These are phyloP conservation scores for Colletotrichum sp. DNA, from an alignment of 2,329 filamentous ascomycete species.

Conservation along the genomic window DNA sequence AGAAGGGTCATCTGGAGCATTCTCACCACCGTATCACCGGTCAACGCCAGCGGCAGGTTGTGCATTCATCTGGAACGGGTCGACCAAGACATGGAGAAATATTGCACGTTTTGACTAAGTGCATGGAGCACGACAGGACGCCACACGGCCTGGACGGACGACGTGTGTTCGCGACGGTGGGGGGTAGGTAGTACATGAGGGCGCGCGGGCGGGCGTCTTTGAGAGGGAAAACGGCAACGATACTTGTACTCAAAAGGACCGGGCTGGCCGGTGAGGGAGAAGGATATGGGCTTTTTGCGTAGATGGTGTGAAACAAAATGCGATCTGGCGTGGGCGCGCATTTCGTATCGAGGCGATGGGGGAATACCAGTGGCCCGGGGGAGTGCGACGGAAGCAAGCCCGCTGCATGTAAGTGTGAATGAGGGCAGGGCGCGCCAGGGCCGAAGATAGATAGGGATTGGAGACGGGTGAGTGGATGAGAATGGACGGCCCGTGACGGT, in stretches of 20 bases:
- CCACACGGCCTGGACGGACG: background rate
- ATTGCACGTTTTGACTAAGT: background rate
- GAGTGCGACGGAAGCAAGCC: slow-evolving; percentile 8
- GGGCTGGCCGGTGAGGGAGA: background rate
- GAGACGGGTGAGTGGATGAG: slow-evolving; percentile 2
- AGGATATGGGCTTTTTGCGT: background rate
- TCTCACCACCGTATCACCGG: background rate
- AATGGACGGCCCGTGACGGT: background rate
- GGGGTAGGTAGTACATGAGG: background rate
- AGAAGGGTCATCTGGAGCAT: background rate
- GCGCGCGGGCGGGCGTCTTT: background rate
- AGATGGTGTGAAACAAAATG: slow-evolving; percentile 1
- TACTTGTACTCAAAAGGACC: background rate
- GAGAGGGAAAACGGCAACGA: background rate
- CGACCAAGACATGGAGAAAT: background rate
- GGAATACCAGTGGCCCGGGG: slow-evolving; percentile 6
- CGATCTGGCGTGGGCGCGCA: background rate
- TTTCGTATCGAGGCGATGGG: background rate
- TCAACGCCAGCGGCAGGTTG: background rate
- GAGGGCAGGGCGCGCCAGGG: background rate
- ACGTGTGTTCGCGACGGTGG: background rate
- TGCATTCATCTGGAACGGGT: slow-evolving; percentile 3
- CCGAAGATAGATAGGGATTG: slow-evolving; percentile 7
- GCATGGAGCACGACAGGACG: slow-evolving; percentile 5
- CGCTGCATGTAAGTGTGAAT: background rate